Evolutionary conservation across 257 asterid species (phyloP), one percentile per base, ranked within the genome.

Genomic region (Echites panduratus): DNA sequence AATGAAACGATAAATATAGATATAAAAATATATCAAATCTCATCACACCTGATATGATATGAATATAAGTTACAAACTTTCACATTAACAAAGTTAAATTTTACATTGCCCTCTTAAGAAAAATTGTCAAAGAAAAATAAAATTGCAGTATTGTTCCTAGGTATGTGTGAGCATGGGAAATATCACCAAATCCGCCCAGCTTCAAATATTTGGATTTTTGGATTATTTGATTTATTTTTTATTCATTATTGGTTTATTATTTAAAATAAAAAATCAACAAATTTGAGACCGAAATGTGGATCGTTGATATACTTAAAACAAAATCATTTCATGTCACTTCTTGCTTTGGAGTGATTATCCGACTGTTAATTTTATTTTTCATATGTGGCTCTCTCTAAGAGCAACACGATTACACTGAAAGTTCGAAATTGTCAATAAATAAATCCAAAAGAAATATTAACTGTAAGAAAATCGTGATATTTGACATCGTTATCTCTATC

Each of bases 401-500:
- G 9, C 19, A 59, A 27, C 66, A 12, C 66, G 20, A 59, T 24
- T 24, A 1, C 40, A 11, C 12, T 59, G 16, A 59, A 59, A 26
- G n/a, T 59, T 13, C 9, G 20, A 59, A 12, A 26, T 1, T 9
- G 9, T 9, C 53, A 11, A 45, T 10, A 14, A 2, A 8, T 12
- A 48, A 3, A 41, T 41, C 45, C 45, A 41, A 61, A 61, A 61
- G 20, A 61, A 16, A 50, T 16, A 10, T 24, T 16, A 58, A 4
- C 26, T 27, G 41, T 13, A 59, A 5, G 9, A 27, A 27, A 12
- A 9, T 7, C 63, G 11, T 56, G 63, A 22, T 5, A 1, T 56
- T 52, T 29, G 43, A 40, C 50, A 43, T 53, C 71, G 57, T 67
- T 74, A 66, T 75, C 70, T 35, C 48, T 64, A 57, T 75, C 43